These are phyloP conservation scores for Bonia amplexicaulis DNA, from an alignment of 176 grass and related monocot species.

Conservation along the genomic window DNA sequence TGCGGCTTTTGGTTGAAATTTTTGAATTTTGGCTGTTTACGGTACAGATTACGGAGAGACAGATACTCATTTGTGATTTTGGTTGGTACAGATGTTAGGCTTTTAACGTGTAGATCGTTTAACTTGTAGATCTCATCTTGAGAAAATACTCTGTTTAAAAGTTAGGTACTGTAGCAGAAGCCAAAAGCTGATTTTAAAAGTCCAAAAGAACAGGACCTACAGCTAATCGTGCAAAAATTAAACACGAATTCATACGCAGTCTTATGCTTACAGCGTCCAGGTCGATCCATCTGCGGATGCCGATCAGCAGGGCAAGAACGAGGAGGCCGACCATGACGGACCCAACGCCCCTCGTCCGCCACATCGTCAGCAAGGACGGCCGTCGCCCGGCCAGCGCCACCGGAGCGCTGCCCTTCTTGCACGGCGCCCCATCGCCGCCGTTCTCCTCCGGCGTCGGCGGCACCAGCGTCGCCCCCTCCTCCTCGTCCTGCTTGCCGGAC, in stretches of 20 bases:
- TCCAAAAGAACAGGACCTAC: too few relatives aligned
- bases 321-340: conserved; percentile 15
- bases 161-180: too few relatives aligned
- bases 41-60: too few relatives aligned
- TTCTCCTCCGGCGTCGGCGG: not conserved
- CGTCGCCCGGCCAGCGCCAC: not conserved
- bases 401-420: not conserved
- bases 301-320: conserved; percentile 18
- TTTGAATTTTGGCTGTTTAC: too few relatives aligned
- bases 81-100: too few relatives aligned
- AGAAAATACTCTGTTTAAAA: too few relatives aligned
- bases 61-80: too few relatives aligned
- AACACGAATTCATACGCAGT: not conserved
- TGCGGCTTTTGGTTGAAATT: too few relatives aligned
- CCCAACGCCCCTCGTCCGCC: not conserved
- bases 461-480: not conserved
- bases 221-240: not conserved
- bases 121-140: too few relatives aligned
- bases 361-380: not conserved
- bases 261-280: conserved; percentile 9
- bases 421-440: not conserved
- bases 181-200: too few relatives aligned
- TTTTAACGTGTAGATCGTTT: too few relatives aligned
- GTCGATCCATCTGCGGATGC: conserved; percentile 3
- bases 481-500: not conserved